These are phyloP conservation scores for Hericium rajendrae DNA, from an alignment of 768 basidiomycete genomes.

Conservation along the genomic window DNA sequence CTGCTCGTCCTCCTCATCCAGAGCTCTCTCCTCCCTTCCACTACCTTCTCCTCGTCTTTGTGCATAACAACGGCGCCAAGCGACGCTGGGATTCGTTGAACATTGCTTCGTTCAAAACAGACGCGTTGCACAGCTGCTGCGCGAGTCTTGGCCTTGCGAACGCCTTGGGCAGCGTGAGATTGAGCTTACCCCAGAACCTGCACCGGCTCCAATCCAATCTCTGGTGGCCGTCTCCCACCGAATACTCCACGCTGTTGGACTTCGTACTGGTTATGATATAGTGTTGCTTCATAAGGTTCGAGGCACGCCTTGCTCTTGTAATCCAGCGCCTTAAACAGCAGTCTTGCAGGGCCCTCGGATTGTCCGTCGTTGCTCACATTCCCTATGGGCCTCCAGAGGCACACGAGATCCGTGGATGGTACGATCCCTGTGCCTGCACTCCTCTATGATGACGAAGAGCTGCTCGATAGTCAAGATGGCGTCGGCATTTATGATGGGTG, in stretches of 20 bases:
- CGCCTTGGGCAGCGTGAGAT: background rate
- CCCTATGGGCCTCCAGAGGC: slow-evolving; percentile 33
- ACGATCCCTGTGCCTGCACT: slow-evolving; percentile 70
- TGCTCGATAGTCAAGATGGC: slow-evolving; percentile 60
- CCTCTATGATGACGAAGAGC: slow-evolving; percentile 73
- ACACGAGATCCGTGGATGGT: slow-evolving; percentile 53
- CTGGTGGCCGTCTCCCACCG: slow-evolving; percentile 2
- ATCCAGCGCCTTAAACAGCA: background rate
- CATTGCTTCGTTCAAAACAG: background rate
- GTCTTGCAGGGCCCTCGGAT: background rate
- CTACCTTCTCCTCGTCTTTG: background rate
- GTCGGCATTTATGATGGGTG: slow-evolving; percentile 94
- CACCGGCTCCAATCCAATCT: slow-evolving; percentile 3
- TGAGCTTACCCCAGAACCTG: background rate
- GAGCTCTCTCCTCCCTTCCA: background rate
- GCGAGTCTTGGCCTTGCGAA: slow-evolving; percentile 1
- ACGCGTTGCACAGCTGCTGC: background rate
- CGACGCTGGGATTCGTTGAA: background rate
- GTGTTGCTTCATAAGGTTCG: background rate
- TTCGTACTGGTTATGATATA: slow-evolving; percentile 1
- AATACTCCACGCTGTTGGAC: background rate
- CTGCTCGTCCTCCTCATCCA: background rate
- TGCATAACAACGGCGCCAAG: background rate
- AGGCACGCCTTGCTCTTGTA: background rate
- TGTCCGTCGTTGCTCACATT: background rate